Evolutionary conservation across 2,329 filamentous ascomycete genomes (phyloP), one percentile per base, ranked within the genome.

Genomic region (Xylariomycetidae sp.): DNA sequence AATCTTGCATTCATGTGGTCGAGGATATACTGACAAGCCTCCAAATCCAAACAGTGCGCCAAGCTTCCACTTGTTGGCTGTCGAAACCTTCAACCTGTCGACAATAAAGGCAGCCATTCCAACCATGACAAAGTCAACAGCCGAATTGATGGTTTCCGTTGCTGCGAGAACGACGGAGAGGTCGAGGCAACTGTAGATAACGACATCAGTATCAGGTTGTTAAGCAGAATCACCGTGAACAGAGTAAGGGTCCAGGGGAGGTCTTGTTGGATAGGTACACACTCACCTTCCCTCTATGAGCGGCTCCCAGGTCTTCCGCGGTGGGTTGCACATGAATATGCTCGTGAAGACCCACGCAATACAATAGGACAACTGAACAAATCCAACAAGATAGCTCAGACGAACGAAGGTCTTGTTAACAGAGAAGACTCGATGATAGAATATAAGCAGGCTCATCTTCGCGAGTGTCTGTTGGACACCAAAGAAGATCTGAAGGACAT

Each of bases 81-180:
- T n/a, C n/a, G n/a, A n/a, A n/a, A n/a, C n/a, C n/a, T 23, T 7
- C 20, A 23, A 12, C 7, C 8, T 8, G 20, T 23, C 12, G 20
- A 23, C 25, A 14, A 14, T 26, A 6, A 8, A 26, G 14, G 13
- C 25, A 14, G 13, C 25, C 7, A 26, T 7, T 9, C 7, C 15
- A n/a, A 29, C 19, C 26, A 29, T 29, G 13, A n/a, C 26, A n/a
- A 29, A 29, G 26, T 29, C 26, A 17, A 29, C 19, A 13, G 10
- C 5, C 6, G 13, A 16, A 16, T 29, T 29, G 26, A 29, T 13
- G 8, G 13, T 29, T 18, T 29, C 26, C 14, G 14, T 29, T 16
- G 16, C 26, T 29, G 26, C 26, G 19, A 29, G 26, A 8, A 18
- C 16, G 6, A 16, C 26, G 14, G 6, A 6, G 14, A 17, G 6